Conservation (phyloP, 768 basidiomycete species). For the Saitozyma sp. region DNA sequence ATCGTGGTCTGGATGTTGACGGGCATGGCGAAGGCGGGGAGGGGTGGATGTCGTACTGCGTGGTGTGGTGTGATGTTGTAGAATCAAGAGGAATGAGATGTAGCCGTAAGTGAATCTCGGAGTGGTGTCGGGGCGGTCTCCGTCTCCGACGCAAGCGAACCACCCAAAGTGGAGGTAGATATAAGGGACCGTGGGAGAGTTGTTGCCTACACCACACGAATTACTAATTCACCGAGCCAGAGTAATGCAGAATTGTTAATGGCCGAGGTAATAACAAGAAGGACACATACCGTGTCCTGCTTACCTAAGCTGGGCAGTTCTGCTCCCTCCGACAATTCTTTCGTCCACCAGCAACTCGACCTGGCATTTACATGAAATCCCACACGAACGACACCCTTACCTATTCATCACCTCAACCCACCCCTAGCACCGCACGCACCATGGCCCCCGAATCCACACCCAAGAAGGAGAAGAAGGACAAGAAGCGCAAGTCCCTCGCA, state of each 20-base stretch:
- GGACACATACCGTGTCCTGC: too few relatives aligned
- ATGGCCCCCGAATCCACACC: slow-evolving; percentile 40
- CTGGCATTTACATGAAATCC: too few relatives aligned
- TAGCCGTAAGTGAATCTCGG: not conserved
- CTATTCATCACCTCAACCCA: too few relatives aligned
- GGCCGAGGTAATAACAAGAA: too few relatives aligned
- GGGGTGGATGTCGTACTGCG: slow-evolving; percentile 7
- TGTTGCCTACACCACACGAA: not conserved
- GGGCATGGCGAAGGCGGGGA: too few relatives aligned
- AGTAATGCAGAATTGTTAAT: too few relatives aligned
- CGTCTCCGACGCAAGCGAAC: too few relatives aligned
- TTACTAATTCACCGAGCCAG: too few relatives aligned
- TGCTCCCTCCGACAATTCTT: too few relatives aligned
- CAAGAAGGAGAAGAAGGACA: slow-evolving; percentile 51
- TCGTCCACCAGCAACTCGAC: too few relatives aligned
- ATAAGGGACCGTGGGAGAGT: not conserved
- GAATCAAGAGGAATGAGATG: not conserved
- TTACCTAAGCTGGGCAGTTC: too few relatives aligned
- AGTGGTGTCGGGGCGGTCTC: not conserved
- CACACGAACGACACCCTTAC: not conserved
- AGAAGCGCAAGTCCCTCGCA: slow-evolving; percentile 49
- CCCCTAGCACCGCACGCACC: not conserved
- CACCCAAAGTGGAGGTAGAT: too few relatives aligned
- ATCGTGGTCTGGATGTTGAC: slow-evolving; percentile 72
- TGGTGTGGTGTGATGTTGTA: not conserved